Conservation (phyloP, 2,329 filamentous ascomycete species). For the Curvularia spicifera region DNA sequence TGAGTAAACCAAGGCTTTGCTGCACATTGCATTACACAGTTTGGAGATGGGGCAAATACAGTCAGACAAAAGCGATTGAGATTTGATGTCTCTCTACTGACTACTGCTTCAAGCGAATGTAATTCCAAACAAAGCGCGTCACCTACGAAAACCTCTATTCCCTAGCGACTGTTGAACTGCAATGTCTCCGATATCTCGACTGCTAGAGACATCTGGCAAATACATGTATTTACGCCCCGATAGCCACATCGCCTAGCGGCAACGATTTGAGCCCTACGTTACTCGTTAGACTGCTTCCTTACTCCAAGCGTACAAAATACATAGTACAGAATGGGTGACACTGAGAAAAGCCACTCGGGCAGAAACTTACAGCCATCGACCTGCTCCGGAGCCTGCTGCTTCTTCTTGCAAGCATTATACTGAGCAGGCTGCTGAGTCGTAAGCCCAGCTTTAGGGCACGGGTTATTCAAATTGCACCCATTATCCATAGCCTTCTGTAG, state of each 20-base stretch:
- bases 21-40: no score
- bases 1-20: no score
- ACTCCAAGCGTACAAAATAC: no score
- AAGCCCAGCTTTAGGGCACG: slow-evolving; percentile 42
- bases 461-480: slow-evolving; percentile 47
- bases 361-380: slow-evolving; percentile 42
- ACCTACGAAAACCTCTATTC: no score
- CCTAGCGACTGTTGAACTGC: no score
- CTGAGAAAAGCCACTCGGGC: not conserved
- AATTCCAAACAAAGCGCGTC: not conserved
- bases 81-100: not conserved
- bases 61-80: not conserved
- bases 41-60: not conserved
- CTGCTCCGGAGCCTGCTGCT: slow-evolving; percentile 42
- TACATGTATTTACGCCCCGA: slow-evolving; percentile 30
- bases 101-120: not conserved
- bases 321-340: no score
- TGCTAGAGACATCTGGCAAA: not conserved
- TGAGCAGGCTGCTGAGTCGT: slow-evolving; percentile 33
- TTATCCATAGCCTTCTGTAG: slow-evolving; percentile 53
- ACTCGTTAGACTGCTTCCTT: slow-evolving; percentile 10
- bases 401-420: slow-evolving; percentile 44
- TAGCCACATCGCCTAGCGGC: slow-evolving; percentile 34
- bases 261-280: slow-evolving; percentile 38
- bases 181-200: no score